phyloP scores from a whole-genome alignment of 768 basidiomycete species.

The Kwoniella bestiolae region DNA sequence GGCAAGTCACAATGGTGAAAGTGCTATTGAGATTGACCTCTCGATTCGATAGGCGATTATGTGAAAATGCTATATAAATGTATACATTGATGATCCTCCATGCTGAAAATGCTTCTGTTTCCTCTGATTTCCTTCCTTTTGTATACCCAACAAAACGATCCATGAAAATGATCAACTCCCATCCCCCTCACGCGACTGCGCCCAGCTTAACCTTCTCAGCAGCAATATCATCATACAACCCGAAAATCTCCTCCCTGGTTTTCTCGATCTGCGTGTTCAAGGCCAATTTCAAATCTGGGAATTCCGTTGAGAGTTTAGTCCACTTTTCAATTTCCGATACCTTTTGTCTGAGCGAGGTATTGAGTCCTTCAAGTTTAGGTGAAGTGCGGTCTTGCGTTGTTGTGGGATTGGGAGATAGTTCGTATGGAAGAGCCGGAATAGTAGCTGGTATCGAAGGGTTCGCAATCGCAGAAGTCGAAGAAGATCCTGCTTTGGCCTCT shows the following conservation, averaged over 20 bases:
- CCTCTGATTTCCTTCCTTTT: neutral
- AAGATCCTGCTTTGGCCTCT: neutral
- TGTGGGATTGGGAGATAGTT: neutral
- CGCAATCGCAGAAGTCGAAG: neutral
- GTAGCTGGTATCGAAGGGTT: neutral
- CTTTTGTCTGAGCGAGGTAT: slow-evolving; percentile 4
- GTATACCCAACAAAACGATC: neutral
- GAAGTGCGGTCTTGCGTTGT: slow-evolving; percentile 4
- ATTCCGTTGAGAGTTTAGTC: slow-evolving; percentile 6
- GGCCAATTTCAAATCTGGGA: slow-evolving; percentile 11
- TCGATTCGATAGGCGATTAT: too few species aligned
- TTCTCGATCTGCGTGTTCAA: slow-evolving; percentile 11
- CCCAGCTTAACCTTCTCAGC: slow-evolving; percentile 10
- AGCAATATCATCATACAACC: slow-evolving; percentile 21
- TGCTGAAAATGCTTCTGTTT: neutral
- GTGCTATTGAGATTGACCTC: too few species aligned
- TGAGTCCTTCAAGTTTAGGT: slow-evolving; percentile 1
- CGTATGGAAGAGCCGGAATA: neutral
- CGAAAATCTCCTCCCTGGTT: slow-evolving; percentile 22
- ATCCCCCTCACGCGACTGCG: neutral
- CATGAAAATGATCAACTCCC: neutral
- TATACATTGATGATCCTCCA: too few species aligned
- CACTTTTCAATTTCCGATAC: slow-evolving; percentile 17
- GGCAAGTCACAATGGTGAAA: too few species aligned
- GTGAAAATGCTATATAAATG: too few species aligned